Percentiles rank a stretch among this genome's conserved stretches.
phyloP scores from a whole-genome alignment of 148 eudicot species.

The Fagopyrum esculentum region DNA sequence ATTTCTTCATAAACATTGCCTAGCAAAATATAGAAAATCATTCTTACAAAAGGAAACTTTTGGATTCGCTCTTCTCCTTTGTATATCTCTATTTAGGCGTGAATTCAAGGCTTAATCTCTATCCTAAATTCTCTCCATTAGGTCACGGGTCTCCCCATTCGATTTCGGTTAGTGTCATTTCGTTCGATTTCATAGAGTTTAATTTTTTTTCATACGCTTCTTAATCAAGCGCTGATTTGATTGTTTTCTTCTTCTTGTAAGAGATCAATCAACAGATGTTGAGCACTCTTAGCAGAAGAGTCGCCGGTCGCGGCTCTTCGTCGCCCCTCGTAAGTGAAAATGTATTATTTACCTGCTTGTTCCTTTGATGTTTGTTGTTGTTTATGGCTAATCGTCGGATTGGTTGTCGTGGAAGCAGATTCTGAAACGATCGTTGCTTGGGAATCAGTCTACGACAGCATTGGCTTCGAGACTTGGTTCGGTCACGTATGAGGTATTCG shows the following conservation, averaged over 20 bases:
- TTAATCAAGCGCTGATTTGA: too few relatives aligned
- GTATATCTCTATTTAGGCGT: too few relatives aligned
- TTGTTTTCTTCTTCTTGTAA: neutral
- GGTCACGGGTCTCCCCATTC: too few relatives aligned
- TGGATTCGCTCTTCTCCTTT: too few relatives aligned
- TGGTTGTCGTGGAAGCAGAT: slow-evolving; percentile 14
- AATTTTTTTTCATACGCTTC: too few relatives aligned
- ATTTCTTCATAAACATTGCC: too few relatives aligned
- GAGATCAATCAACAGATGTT: slow-evolving; percentile 14
- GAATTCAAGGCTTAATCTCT: too few relatives aligned
- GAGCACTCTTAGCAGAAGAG: slow-evolving; percentile 18
- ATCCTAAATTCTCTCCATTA: too few relatives aligned
- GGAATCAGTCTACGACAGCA: neutral
- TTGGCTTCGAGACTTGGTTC: neutral
- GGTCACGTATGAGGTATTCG: slow-evolving; percentile 2
- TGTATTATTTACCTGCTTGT: neutral
- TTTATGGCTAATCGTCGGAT: neutral
- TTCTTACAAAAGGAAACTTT: too few relatives aligned
- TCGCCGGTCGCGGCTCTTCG: slow-evolving; percentile 20
- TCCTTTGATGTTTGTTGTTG: neutral
- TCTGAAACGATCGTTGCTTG: slow-evolving; percentile 18
- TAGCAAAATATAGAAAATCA: too few relatives aligned
- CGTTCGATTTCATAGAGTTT: too few relatives aligned
- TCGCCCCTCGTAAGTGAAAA: slow-evolving; percentile 16
- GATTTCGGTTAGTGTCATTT: too few relatives aligned